phyloP scores from a whole-genome alignment of 2,329 filamentous ascomycete species.

The Talaromyces marneffei region DNA sequence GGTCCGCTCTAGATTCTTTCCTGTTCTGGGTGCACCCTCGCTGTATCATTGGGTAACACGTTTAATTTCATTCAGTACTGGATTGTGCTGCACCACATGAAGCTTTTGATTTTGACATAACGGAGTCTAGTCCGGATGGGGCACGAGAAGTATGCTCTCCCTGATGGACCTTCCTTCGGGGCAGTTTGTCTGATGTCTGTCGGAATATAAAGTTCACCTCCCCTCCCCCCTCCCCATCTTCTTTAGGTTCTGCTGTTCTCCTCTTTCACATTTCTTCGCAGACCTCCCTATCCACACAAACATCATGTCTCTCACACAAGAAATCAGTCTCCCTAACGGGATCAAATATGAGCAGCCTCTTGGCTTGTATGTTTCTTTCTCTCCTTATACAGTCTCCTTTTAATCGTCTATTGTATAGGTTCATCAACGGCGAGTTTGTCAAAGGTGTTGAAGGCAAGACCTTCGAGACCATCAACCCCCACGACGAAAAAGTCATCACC shows the following conservation, averaged over 20 bases:
- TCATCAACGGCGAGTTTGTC: conserved; percentile 78
- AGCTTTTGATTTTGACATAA: background rate
- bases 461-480: conserved; percentile 87
- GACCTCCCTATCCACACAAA: background rate
- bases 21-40: background rate
- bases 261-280: background rate
- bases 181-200: background rate
- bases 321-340: conserved; percentile 34
- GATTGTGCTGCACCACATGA: background rate
- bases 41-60: background rate
- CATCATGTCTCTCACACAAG: conserved; percentile 35
- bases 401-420: conserved; percentile 34
- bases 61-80: background rate
- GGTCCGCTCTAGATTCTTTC: background rate
- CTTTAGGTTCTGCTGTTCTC: background rate
- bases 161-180: background rate
- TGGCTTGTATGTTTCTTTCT: conserved; percentile 28
- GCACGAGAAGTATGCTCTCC: no score
- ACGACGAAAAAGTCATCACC: conserved; percentile 77
- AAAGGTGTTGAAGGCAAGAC: conserved; percentile 78
- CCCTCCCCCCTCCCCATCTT: background rate
- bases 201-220: background rate
- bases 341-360: conserved; percentile 39
- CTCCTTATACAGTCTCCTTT: background rate
- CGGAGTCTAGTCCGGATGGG: background rate